Evolutionary conservation across 345 rosid species (phyloP).

Genomic region (Hibiscus mutabilis): DNA sequence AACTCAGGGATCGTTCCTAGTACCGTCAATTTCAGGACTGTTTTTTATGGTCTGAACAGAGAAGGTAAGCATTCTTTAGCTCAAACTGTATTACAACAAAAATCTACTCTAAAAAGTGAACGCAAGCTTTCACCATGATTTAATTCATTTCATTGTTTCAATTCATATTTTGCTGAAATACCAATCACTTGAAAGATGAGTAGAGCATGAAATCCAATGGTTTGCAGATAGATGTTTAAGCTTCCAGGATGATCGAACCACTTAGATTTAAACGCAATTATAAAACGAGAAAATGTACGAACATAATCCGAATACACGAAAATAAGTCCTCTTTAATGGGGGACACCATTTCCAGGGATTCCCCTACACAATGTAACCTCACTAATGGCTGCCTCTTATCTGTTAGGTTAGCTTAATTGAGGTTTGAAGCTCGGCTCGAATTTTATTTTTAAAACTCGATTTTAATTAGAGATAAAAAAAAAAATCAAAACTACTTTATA

Average conservation of each 20-base stretch:
- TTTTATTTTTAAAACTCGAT: too few species aligned
- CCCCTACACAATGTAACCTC: too few species aligned
- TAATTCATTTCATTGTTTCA: not conserved
- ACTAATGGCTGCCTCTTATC: too few species aligned
- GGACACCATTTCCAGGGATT: too few species aligned
- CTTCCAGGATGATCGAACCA: not conserved
- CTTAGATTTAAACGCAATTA: not conserved
- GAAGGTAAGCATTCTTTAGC: slow-evolving; percentile 70
- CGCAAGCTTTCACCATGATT: slow-evolving; percentile 38
- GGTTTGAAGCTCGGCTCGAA: too few species aligned
- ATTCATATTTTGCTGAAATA: not conserved
- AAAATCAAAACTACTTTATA: too few species aligned
- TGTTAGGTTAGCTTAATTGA: too few species aligned
- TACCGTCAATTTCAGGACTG: slow-evolving; percentile 51
- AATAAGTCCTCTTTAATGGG: too few species aligned
- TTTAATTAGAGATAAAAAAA: too few species aligned
- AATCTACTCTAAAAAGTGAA: slow-evolving; percentile 37
- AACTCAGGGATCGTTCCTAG: slow-evolving; percentile 58
- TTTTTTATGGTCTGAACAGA: slow-evolving; percentile 60
- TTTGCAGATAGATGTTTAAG: not conserved
- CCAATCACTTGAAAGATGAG: not conserved
- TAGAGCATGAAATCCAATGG: not conserved
- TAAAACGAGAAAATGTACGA: too few species aligned
- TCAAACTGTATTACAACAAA: slow-evolving; percentile 35
- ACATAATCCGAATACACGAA: too few species aligned